A percentile compares a stretch with the other conserved stretches of the same genome.
These are phyloP conservation scores for Kwoniella mangroviensis DNA, from an alignment of 768 basidiomycete species.

Conservation along the genomic window DNA sequence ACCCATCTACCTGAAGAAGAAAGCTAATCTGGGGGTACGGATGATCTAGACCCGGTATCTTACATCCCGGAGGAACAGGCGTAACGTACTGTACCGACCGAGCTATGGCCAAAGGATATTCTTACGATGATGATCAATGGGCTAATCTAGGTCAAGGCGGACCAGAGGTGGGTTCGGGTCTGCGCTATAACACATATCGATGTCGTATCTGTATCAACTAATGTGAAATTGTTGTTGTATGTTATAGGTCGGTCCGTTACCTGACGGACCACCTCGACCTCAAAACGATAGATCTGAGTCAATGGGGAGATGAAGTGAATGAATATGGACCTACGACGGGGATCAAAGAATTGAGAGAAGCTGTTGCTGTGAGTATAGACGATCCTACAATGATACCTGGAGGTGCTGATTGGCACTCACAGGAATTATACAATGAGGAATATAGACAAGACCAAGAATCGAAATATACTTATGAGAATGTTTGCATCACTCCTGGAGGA, in stretches of 20 bases:
- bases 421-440: conserved; percentile 78
- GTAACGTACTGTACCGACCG: conserved; percentile 90
- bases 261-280: conserved; percentile 72
- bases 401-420: no score
- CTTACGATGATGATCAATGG: conserved; percentile 46
- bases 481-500: conserved; percentile 86
- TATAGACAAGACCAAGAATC: conserved; percentile 80
- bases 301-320: conserved; percentile 61
- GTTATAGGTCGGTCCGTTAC: conserved; percentile 65
- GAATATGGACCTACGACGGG: conserved; percentile 95
- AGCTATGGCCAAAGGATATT: conserved; percentile 79
- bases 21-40: not conserved
- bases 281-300: conserved; percentile 65
- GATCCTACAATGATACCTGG: no score
- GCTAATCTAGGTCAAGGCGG: conserved; percentile 76
- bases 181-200: not conserved
- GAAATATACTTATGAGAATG: conserved; percentile 87
- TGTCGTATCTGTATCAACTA: not conserved
- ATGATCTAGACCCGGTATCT: conserved; percentile 24
- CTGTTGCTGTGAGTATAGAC: conserved; percentile 67
- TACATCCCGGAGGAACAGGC: conserved; percentile 56
- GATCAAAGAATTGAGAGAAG: conserved; percentile 79
- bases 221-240: no score
- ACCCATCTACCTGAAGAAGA: no score
- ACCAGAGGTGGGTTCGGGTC: conserved; percentile 59